Base-by-base conservation (phyloP, 805 yeast species). In the Kuraishia borneana region DNA sequence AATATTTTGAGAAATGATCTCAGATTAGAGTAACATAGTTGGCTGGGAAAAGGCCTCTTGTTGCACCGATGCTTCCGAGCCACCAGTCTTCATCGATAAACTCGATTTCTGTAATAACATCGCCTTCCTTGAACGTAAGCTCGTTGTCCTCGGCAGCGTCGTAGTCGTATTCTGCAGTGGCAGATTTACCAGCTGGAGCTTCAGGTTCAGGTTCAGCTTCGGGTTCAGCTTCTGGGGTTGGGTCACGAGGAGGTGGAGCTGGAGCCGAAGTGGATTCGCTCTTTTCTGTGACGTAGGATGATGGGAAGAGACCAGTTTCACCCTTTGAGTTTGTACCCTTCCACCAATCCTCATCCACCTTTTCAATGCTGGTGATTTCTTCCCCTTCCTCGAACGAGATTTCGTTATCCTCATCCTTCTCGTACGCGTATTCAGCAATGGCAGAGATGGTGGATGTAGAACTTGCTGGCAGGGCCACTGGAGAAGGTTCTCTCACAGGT, bases 51-150 rank as follows among this genome's bases (percentile, higher is more conserved):
- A 89, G 64, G 38, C 92, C 92, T 44, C 71, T 68, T 44, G 75
- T 81, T 30, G 95, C 96, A 21, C 75, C 60, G 45, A 78, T 67
- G 41, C 73, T 76, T 34, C 98, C 98, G 36, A 81, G 66, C 97
- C 97, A 92, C 98, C 98, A 92, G 53, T 84, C 95, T 31, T 84
- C 95, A 47, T 87, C 95, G 13, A 83, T 81, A 54, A 83, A 82
- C 46, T 87, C 94, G 41, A 92, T 81, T 39, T 85, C 82, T 14
- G 74, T 63, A 41, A 92, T 85, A 39, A 66, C 48, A 45, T 85
- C 97, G 35, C 89, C 94, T 51, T 84, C 95, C 18, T 63, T 70
- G 55, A 92, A 92, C 2, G 75, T 70, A 39, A 92, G 65, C 60
- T 92, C 98, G 50, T 88, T 92, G 42, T 81, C 95, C 58, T 92